Base-by-base conservation (phyloP, 306 rosid species). In the Mucuna pruriens region DNA sequence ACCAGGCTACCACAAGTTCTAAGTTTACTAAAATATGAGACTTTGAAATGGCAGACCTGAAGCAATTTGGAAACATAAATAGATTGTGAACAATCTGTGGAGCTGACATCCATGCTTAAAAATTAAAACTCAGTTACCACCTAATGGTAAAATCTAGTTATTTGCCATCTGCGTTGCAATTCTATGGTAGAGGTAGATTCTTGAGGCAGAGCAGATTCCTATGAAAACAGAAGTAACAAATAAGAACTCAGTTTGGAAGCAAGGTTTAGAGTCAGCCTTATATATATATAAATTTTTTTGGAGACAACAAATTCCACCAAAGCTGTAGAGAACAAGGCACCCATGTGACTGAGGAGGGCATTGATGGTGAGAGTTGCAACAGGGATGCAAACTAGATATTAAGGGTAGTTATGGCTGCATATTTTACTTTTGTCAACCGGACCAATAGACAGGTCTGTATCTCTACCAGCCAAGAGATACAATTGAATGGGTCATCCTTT, bases 1-100 rank as follows among this genome's bases (percentile, higher is more conserved):
- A 68, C 34, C 61, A 75, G 71, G 72, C 36, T 5, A 65, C 70
- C 62, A 75, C 55, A 74, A 15, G 66, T 48, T 70, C 78, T 46
- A 66, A 64, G 16, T 78, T 57, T 26, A 60, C 45, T 57, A n/a
- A 52, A 65, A 66, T 55, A 79, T 1, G 33, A 74, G 46, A 76
- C 46, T 15, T 40, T 42, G 71, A 76, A 62, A 31, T 58, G 26
- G 57, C 4, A 16, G 57, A 75, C 6, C 54, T 13, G 39, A 45
- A 48, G 51, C 6, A 58, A 60, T 71, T 80, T 34, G 54, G 38
- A 60, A 71, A 71, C 44, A 4, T 54, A 17, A 66, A 40, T 42
- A 40, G 48, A 33, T 36, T 71, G 34, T 48, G 49, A 80, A 42
- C 48, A 48, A 49, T 70, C 15, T 26, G 0, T 15, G 44, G 74